Percentiles rank a stretch among this genome's conserved stretches.
phyloP scores from a whole-genome alignment of 768 basidiomycete species.

The Russula lepida region DNA sequence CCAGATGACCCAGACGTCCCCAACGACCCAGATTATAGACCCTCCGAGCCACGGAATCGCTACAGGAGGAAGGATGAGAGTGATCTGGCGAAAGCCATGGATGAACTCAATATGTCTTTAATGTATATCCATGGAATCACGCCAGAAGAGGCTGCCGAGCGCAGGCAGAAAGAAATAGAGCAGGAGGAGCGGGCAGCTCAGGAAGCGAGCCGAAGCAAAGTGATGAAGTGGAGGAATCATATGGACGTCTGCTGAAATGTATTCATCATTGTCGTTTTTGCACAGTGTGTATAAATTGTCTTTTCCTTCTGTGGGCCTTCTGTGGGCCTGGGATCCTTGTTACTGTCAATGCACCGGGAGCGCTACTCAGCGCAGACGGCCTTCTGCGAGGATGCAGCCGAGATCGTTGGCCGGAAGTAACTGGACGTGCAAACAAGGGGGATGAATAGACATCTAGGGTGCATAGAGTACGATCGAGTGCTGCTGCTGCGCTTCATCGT shows the following conservation, averaged over 20 bases:
- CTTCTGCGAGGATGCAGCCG: not conserved
- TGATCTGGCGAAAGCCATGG: not conserved
- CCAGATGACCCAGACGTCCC: not conserved
- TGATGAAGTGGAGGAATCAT: not conserved
- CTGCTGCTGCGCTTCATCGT: no score
- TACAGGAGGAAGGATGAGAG: not conserved
- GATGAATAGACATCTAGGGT: not conserved
- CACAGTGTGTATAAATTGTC: no score
- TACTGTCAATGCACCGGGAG: no score
- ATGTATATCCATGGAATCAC: not conserved
- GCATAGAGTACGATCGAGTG: no score
- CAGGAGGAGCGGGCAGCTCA: no score
- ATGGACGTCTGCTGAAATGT: not conserved
- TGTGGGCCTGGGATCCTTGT: no score
- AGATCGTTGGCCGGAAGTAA: no score
- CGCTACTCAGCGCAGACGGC: no score
- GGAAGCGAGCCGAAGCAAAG: not conserved
- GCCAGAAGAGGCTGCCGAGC: not conserved
- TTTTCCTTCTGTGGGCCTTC: no score
- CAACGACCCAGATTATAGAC: not conserved
- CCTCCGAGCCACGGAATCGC: not conserved
- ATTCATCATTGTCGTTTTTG: slow-evolving; percentile 31
- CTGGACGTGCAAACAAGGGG: not conserved
- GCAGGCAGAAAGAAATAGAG: no score
- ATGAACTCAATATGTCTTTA: not conserved